A percentile compares a stretch with the other conserved stretches of the same genome.
Evolutionary conservation across 257 asterid species (phyloP).

Genomic region (Paulownia fortunei): DNA sequence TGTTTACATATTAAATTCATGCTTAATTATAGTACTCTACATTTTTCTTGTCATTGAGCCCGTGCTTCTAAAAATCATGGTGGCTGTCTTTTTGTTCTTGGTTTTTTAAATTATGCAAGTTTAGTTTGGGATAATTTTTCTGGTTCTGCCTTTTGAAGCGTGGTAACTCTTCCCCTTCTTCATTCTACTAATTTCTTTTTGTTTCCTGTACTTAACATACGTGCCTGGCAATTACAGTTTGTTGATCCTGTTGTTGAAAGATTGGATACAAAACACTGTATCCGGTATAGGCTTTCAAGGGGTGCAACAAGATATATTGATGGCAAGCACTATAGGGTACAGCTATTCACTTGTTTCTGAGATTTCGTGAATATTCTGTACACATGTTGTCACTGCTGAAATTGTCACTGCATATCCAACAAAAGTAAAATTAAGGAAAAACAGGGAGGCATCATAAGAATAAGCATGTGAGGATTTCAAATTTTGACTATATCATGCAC

Average conservation of each 20-base stretch:
- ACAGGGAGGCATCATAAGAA: not conserved
- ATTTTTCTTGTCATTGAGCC: no score
- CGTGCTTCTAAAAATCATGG: no score
- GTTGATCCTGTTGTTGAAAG: conserved; percentile 66
- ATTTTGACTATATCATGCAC: not conserved
- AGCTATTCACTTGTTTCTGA: conserved; percentile 6
- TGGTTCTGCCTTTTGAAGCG: conserved; percentile 48
- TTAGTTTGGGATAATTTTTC: not conserved
- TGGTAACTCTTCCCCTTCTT: conserved; percentile 21
- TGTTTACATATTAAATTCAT: not conserved
- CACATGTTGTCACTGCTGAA: no score
- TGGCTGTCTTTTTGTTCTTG: no score
- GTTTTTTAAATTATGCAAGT: no score
- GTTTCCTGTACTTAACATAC: not conserved
- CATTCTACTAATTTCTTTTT: not conserved
- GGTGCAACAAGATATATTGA: conserved; percentile 65
- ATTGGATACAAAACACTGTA: conserved; percentile 60
- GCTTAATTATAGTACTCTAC: not conserved
- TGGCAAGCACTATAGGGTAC: conserved; percentile 75
- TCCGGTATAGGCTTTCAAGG: conserved; percentile 65
- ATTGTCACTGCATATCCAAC: no score
- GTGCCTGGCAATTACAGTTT: conserved; percentile 48
- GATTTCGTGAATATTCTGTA: not conserved
- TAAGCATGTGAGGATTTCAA: not conserved
- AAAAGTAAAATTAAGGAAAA: not conserved